Evolutionary conservation across 208 protist species (phyloP).

Genomic region (Jaenimonas drosophilae): DNA sequence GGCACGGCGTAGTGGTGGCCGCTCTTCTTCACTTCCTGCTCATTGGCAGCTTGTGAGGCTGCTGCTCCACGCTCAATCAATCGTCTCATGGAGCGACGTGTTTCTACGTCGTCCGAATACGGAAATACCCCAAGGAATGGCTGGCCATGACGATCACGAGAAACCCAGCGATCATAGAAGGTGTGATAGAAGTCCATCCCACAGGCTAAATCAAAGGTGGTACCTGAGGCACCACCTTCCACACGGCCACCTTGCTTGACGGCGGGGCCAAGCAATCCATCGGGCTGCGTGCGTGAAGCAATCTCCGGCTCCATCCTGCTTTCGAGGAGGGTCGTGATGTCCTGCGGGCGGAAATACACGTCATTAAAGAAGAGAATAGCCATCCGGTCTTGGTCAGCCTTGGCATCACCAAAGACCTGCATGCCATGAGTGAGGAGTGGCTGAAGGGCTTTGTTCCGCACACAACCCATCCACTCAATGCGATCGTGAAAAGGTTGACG

Average conservation of each 20-base stretch:
- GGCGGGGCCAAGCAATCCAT: constrained; percentile 10
- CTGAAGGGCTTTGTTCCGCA: constrained; percentile 63
- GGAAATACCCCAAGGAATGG: constrained; percentile 24
- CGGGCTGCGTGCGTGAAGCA: constrained; percentile 3
- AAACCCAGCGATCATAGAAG: constrained; percentile 73
- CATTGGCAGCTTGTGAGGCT: neutral
- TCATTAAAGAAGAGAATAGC: constrained; percentile 79
- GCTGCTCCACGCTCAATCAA: too few species aligned
- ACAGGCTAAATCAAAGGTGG: constrained; percentile 74
- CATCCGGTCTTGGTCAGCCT: constrained; percentile 15
- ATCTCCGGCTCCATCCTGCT: constrained; percentile 24
- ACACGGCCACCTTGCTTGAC: neutral
- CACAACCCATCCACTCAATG: constrained; percentile 78
- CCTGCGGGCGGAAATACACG: constrained; percentile 52
- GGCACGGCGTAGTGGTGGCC: constrained; percentile 13
- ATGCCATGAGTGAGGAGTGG: constrained; percentile 55
- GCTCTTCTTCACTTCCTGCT: neutral
- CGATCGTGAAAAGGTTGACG: constrained; percentile 23
- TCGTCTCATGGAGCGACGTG: constrained; percentile 24
- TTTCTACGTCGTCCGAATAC: constrained; percentile 36
- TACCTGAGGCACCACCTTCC: constrained; percentile 4
- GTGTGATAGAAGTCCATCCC: constrained; percentile 74
- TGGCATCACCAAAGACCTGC: constrained; percentile 15
- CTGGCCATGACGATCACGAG: constrained; percentile 28
- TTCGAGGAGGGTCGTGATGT: constrained; percentile 54